phyloP scores from a whole-genome alignment of 2,329 filamentous ascomycete species.

The Diaporthe velutina region DNA sequence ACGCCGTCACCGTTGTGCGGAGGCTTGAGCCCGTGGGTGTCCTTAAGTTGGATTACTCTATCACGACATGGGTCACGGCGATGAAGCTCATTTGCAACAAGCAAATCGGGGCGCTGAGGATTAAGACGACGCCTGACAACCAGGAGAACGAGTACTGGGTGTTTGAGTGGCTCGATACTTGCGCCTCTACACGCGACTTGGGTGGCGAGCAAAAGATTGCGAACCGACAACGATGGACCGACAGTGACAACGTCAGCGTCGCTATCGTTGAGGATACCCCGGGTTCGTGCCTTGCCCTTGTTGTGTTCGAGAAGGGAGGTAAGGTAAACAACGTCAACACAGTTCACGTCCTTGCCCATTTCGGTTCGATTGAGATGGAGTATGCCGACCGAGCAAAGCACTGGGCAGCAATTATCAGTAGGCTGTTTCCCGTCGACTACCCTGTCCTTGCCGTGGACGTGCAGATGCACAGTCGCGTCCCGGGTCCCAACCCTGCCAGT shows the following conservation, averaged over 20 bases:
- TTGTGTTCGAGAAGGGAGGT: background rate
- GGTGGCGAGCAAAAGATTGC: background rate
- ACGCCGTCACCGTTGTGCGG: background rate
- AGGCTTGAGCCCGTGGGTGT: background rate
- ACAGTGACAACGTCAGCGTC: background rate
- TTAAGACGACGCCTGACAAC: background rate
- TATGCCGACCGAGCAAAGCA: background rate
- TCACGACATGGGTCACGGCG: no score
- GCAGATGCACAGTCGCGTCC: no score
- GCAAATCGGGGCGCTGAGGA: background rate
- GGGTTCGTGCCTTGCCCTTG: background rate
- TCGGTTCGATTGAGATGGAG: background rate
- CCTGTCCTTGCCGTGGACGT: no score
- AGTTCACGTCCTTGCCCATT: background rate
- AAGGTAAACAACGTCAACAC: background rate
- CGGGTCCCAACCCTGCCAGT: no score
- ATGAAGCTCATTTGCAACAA: no score
- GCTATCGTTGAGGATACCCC: background rate
- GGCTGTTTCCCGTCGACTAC: no score
- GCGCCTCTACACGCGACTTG: background rate
- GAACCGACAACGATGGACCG: background rate
- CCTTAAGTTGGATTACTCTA: no score
- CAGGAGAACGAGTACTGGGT: background rate
- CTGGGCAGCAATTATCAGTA: background rate
- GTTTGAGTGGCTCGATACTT: background rate